These are phyloP conservation scores for Yarrowia alimentaria DNA, from an alignment of 805 yeast species.

Conservation along the genomic window DNA sequence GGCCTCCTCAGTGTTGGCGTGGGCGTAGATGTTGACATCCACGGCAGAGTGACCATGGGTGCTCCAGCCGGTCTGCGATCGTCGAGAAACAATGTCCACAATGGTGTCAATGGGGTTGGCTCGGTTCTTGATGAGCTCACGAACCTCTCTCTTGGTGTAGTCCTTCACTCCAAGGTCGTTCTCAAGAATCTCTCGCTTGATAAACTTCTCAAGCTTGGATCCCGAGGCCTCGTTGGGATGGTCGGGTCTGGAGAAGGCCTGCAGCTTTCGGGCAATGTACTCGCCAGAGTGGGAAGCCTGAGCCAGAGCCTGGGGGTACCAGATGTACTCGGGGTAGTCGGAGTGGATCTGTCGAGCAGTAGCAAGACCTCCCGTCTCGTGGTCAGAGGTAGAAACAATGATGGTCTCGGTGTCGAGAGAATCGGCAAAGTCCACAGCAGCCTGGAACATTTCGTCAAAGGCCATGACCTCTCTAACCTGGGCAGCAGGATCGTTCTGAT, in stretches of 20 bases:
- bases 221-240: constrained; percentile 25
- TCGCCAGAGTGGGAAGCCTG: constrained; percentile 79
- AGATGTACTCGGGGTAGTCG: constrained; percentile 77
- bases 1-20: constrained; percentile 47
- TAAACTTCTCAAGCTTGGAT: constrained; percentile 45
- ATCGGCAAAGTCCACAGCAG: constrained; percentile 69
- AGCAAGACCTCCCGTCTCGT: constrained; percentile 94
- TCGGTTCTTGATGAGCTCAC: constrained; percentile 42
- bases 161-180: constrained; percentile 66
- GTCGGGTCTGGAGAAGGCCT: constrained; percentile 36
- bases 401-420: constrained; percentile 70
- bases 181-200: constrained; percentile 55
- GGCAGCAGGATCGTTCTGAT: constrained; percentile 89
- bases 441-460: constrained; percentile 75
- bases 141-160: constrained; percentile 55
- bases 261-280: constrained; percentile 52
- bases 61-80: constrained; percentile 94
- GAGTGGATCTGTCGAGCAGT: constrained; percentile 72
- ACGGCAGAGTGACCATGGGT: constrained; percentile 97
- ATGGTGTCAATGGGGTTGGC: constrained; percentile 47
- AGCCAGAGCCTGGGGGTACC: constrained; percentile 77
- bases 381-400: constrained; percentile 82
- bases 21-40: constrained; percentile 87
- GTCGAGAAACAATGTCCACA: constrained; percentile 68
- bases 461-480: constrained; percentile 90